These are phyloP conservation scores for Orbilia blumenaviensis DNA, from an alignment of 2,329 filamentous ascomycete genomes.

Conservation along the genomic window DNA sequence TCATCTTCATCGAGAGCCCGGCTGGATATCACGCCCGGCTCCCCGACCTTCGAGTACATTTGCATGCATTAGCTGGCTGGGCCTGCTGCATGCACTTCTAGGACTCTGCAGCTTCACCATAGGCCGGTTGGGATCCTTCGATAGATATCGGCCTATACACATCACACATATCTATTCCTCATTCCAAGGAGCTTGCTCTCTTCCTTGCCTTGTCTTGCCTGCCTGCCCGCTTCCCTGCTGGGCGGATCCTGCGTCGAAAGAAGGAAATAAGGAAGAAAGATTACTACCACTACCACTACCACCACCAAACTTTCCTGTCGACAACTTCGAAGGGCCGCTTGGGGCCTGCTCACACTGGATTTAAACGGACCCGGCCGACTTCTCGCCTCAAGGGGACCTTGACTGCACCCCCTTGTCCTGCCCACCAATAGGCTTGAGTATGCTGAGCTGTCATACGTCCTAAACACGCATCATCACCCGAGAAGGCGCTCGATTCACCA, in stretches of 20 bases:
- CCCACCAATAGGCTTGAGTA: conserved; percentile 53
- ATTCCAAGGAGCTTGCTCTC: not conserved
- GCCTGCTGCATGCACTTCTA: conserved; percentile 50
- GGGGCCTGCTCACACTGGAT: conserved; percentile 31
- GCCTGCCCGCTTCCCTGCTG: not conserved
- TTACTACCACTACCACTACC: too few relatives aligned
- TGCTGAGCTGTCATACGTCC: conserved; percentile 54
- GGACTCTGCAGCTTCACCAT: conserved; percentile 38
- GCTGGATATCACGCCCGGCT: conserved; percentile 34
- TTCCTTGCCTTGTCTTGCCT: not conserved
- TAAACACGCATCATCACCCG: conserved; percentile 53
- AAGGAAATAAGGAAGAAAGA: not conserved
- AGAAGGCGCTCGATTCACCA: conserved; percentile 43
- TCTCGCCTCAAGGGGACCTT: conserved; percentile 45
- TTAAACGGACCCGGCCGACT: conserved; percentile 27
- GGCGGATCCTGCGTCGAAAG: not conserved
- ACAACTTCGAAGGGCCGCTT: conserved; percentile 6
- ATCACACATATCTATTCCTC: not conserved
- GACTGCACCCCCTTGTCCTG: conserved; percentile 49
- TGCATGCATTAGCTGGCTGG: conserved; percentile 52
- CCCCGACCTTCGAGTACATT: conserved; percentile 26
- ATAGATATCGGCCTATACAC: conserved; percentile 4
- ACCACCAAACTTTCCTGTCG: conserved; percentile 8
- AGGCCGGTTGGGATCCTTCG: not conserved
- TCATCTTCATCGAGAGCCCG: conserved; percentile 44